Evolutionary conservation across 73 alveolate genomes (phyloP), one percentile per base, ranked within the genome.

Genomic region (Symbiodinium pilosum): DNA sequence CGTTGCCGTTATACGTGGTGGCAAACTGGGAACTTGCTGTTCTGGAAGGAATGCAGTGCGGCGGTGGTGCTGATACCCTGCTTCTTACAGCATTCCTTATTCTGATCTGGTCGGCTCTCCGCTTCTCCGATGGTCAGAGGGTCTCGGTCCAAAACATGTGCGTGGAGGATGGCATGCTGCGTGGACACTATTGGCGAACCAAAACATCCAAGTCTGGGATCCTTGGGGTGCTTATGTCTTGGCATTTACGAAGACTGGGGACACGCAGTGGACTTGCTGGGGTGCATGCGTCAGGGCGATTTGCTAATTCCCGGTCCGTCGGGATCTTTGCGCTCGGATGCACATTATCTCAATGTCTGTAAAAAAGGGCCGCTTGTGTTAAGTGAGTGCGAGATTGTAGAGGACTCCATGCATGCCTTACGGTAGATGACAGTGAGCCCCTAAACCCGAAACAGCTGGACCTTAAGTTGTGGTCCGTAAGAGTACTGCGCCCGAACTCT

Each of bases 31-130:
- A 44, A 28, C 34, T 14, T 18, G 41, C 34, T 7, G 42, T 84
- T 4, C 69, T 38, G 34, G 42, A 7, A 21, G 93, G 34, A 28
- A 16, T 84, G 42, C 43, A 16, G n/a, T 30, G 40, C 71, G 40
- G 75, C 16, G n/a, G 73, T 43, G 4, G 51, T 42, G n/a, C 41
- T 24, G 93, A 84, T 18, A 84, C 93, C 21, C 24, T 84, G 75
- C 26, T 47, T 11, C 47, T 84, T 8, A 47, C 51, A 41, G 71
- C 43, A 8, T 84, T 42, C 43, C 93, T 43, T 34, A 6, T 84
- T 26, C 42, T 44, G 93, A 7, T 84, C n/a, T 84, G 93, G 93
- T 56, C 44, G 26, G 93, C 93, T 21, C 43, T 84, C n/a, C 71
- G 93, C 26, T 84, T 84, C 75, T 21, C 43, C 51, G 93, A 84